Evolutionary conservation across 495 filamentous ascomycete species (phyloP).

Genomic region (Hypoxylon perforatum): DNA sequence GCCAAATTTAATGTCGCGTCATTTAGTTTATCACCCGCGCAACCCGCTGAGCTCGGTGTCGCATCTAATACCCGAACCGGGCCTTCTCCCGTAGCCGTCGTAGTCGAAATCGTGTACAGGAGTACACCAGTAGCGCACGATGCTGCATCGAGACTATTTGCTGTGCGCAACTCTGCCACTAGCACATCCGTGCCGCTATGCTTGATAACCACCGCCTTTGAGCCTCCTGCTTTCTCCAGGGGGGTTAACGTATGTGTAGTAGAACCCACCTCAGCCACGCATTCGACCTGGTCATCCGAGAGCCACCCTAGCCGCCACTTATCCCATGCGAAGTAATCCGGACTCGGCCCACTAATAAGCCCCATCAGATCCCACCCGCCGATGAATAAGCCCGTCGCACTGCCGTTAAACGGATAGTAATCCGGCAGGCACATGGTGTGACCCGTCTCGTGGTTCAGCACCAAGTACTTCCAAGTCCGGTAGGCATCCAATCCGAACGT

Average conservation of each 20-base stretch:
- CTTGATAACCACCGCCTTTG: slow-evolving; percentile 44
- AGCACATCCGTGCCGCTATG: slow-evolving; percentile 33
- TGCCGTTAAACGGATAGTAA: slow-evolving; percentile 43
- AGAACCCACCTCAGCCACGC: slow-evolving; percentile 26
- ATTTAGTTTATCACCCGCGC: slow-evolving; percentile 40
- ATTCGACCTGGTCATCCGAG: slow-evolving; percentile 42
- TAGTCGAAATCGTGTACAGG: slow-evolving; percentile 43
- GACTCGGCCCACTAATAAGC: slow-evolving; percentile 47
- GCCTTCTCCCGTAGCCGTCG: slow-evolving; percentile 32
- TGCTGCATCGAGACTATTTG: slow-evolving; percentile 26
- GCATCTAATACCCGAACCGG: slow-evolving; percentile 41
- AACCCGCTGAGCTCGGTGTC: slow-evolving; percentile 33
- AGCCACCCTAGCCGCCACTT: slow-evolving; percentile 50
- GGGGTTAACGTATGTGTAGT: slow-evolving; percentile 43
- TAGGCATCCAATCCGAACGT: slow-evolving; percentile 47
- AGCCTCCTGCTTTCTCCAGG: slow-evolving; percentile 32
- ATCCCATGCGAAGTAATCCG: slow-evolving; percentile 51
- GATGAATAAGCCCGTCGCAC: slow-evolving; percentile 42
- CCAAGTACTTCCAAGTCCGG: slow-evolving; percentile 40
- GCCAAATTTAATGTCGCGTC: slow-evolving; percentile 37
- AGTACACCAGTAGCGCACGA: slow-evolving; percentile 43
- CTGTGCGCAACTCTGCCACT: slow-evolving; percentile 40
- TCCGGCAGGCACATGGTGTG: slow-evolving; percentile 50
- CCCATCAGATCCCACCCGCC: slow-evolving; percentile 52
- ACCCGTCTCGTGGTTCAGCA: slow-evolving; percentile 49